phyloP scores from a whole-genome alignment of 2,329 filamentous ascomycete species.

The Cylindrodendrum hubeiense region DNA sequence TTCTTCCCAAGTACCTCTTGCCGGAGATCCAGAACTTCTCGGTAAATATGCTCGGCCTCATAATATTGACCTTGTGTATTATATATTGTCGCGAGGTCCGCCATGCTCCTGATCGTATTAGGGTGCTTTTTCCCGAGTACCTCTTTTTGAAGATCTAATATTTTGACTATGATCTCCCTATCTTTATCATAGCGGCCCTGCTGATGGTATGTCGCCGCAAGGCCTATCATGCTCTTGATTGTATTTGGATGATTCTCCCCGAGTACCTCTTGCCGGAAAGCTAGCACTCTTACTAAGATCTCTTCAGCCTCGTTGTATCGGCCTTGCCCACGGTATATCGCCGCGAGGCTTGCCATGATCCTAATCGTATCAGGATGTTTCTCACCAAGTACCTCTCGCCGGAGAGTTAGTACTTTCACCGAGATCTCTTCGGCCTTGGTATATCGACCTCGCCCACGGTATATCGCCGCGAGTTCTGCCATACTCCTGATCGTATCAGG shows the following conservation, averaged over 20 bases:
- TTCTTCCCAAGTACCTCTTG: too few species aligned
- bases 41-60: too few species aligned
- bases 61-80: too few species aligned
- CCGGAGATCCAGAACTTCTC: not conserved
- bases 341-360: not conserved
- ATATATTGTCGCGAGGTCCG: too few species aligned
- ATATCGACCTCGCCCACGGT: too few species aligned
- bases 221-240: constrained; percentile 2
- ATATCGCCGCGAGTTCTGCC: too few species aligned
- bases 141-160: too few species aligned
- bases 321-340: not conserved
- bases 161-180: not conserved
- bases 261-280: not conserved
- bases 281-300: not conserved
- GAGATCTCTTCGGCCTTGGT: too few species aligned
- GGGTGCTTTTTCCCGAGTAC: too few species aligned
- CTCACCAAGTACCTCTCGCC: too few species aligned
- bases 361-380: not conserved
- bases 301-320: not conserved
- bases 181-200: not conserved
- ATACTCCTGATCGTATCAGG: too few species aligned
- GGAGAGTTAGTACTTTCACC: not conserved
- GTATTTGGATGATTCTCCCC: constrained; percentile 26
- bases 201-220: not conserved
- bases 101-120: too few species aligned